Conservation (phyloP, 129 eudicot genomes). For the Pittosporum tobira region DNA sequence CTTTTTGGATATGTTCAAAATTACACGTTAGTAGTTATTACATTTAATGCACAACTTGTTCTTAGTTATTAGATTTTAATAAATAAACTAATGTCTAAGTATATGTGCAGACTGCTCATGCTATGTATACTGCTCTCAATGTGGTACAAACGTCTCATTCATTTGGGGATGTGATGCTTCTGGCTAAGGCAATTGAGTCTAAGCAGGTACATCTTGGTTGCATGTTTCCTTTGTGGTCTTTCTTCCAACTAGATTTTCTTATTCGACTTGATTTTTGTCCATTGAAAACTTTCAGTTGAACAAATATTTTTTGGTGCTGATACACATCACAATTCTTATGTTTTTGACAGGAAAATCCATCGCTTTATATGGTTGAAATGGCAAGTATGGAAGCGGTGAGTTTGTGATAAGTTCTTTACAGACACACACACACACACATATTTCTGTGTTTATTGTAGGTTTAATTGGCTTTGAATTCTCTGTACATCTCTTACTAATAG, state of each 20-base stretch:
- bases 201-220: slow-evolving; percentile 44
- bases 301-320: background rate
- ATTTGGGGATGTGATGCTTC: slow-evolving; percentile 72
- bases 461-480: background rate
- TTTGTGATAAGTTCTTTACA: slow-evolving; percentile 7
- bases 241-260: background rate
- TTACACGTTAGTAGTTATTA: too few relatives aligned
- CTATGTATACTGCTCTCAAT: slow-evolving; percentile 69
- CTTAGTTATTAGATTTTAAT: background rate
- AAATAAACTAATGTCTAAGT: slow-evolving; percentile 1
- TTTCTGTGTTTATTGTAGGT: background rate
- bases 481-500: background rate
- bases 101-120: slow-evolving; percentile 57
- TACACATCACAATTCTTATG: background rate
- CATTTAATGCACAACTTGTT: background rate
- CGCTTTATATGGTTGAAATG: slow-evolving; percentile 81
- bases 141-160: slow-evolving; percentile 76
- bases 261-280: background rate
- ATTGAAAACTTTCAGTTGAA: background rate
- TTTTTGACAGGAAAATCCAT: slow-evolving; percentile 62
- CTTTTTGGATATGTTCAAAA: background rate
- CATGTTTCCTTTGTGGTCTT: background rate
- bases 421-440: too few relatives aligned
- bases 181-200: slow-evolving; percentile 49
- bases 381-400: slow-evolving; percentile 61